These are phyloP conservation scores for Aspergillus fructus DNA, from an alignment of 2,329 filamentous ascomycete genomes.

Conservation along the genomic window DNA sequence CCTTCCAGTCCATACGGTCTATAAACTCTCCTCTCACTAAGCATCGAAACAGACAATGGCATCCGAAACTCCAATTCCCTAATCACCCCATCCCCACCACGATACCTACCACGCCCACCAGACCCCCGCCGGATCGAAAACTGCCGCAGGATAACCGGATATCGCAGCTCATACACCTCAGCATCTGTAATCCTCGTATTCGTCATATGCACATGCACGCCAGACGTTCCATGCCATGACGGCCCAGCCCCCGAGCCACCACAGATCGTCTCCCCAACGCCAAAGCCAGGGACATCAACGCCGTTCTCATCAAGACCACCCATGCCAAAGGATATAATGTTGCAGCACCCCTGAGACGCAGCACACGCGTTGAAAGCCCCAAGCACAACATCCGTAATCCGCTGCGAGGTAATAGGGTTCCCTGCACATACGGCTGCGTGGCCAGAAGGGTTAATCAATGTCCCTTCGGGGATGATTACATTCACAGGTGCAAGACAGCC, in stretches of 20 bases:
- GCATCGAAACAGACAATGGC: slow-evolving; percentile 75
- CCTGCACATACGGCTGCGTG: slow-evolving; percentile 82
- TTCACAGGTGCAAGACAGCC: slow-evolving; percentile 55
- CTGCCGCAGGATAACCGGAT: slow-evolving; percentile 71
- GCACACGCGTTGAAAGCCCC: slow-evolving; percentile 78
- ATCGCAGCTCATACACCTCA: slow-evolving; percentile 77
- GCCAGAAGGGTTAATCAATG: slow-evolving; percentile 63
- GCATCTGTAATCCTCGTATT: slow-evolving; percentile 84
- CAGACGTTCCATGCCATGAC: slow-evolving; percentile 72
- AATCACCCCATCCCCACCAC: slow-evolving; percentile 75
- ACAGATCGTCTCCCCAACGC: slow-evolving; percentile 85
- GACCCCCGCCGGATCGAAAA: slow-evolving; percentile 67
- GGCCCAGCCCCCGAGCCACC: slow-evolving; percentile 76
- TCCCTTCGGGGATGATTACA: no score
- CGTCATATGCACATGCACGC: slow-evolving; percentile 83
- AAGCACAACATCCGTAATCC: slow-evolving; percentile 80
- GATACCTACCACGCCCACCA: slow-evolving; percentile 65
- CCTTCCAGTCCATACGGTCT: slow-evolving; percentile 81
- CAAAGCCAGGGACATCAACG: slow-evolving; percentile 66
- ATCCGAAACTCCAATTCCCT: slow-evolving; percentile 82
- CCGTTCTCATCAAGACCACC: slow-evolving; percentile 41
- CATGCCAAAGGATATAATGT: slow-evolving; percentile 76
- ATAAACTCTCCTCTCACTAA: slow-evolving; percentile 75
- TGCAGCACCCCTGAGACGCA: slow-evolving; percentile 76
- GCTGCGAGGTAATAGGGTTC: slow-evolving; percentile 76